phyloP scores from a whole-genome alignment of 495 filamentous ascomycete genomes.

The Annulohypoxylon moriforme region DNA sequence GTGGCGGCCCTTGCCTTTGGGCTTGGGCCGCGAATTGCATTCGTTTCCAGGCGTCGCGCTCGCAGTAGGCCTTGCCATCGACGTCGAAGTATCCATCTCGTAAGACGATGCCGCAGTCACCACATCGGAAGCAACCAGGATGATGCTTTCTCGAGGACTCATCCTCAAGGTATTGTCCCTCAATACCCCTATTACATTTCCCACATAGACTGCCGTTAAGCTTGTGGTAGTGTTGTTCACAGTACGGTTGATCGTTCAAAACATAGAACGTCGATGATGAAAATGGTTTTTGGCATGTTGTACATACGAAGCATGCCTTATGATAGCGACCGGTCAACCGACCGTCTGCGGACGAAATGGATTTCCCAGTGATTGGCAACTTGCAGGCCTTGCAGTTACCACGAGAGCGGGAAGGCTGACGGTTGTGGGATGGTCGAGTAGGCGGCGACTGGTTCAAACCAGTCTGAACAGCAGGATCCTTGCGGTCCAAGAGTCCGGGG shows the following conservation, averaged over 20 bases:
- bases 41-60: conserved; percentile 81
- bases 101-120: conserved; percentile 67
- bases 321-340: conserved; percentile 94
- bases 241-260: conserved; percentile 85
- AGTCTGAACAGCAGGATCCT: conserved; percentile 44
- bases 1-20: conserved; percentile 50
- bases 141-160: conserved; percentile 83
- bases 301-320: conserved; percentile 92
- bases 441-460: conserved; percentile 35
- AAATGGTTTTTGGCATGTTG: conserved; percentile 83
- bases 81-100: conserved; percentile 73
- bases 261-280: conserved; percentile 94
- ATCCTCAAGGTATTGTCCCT: conserved; percentile 95
- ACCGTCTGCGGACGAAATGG: conserved; percentile 92
- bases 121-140: conserved; percentile 84
- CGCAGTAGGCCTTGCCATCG: conserved; percentile 73
- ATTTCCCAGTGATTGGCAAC: conserved; percentile 85
- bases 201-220: conserved; percentile 87
- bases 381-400: conserved; percentile 87
- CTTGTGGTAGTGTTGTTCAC: conserved; percentile 91
- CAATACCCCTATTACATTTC: conserved; percentile 84
- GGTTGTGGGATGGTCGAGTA: conserved; percentile 43
- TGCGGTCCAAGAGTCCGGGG: conserved; percentile 10
- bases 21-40: conserved; percentile 53
- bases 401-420: conserved; percentile 57